Evolutionary conservation across 768 basidiomycete genomes (phyloP), one percentile per base, ranked within the genome.

Genomic region (Podaxis sp.): DNA sequence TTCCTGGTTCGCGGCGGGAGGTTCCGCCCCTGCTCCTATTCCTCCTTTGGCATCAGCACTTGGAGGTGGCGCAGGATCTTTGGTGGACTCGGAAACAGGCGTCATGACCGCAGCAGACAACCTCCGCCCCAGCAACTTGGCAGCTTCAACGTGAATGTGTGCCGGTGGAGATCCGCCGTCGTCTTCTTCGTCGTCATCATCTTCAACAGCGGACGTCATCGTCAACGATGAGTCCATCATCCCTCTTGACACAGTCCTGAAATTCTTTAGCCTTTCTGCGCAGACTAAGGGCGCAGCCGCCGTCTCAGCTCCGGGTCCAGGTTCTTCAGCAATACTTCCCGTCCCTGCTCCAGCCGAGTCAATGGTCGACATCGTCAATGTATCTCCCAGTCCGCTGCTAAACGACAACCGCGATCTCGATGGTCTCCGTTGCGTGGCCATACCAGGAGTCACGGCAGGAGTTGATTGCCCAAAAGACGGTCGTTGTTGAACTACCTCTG

Each of bases 191-290:
- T 77, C 76, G 1, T 74, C 73, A 42, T 75, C 75, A 42, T 66
- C 71, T 18, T 85, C 85, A 44, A 86, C 69, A 5, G 85, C 85
- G 2, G 83, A 85, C 70, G 78, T 78, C 28, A 82, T 80, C 28
- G 50, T 58, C 32, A 81, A 71, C 1, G 71, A 69, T n/a, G 64
- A 32, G 55, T 64, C 54, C 60, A 64, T 61, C 32, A 50, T 38
- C 11, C 46, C 53, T n/a, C 46, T 37, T 18, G 47, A 50, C 18
- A 54, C 52, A 48, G 28, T 25, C 35, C 52, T 36, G 36, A 61
- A 55, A 47, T 61, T 54, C 3, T 23, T 48, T 35, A 55, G 21
- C 46, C 52, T 54, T 7, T 54, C 52, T 1, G 59, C 44, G 0
- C 27, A 42, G 2, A 13, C 36, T 23, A 10, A 36, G 6, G 16